Percentiles rank a stretch among this genome's conserved stretches.
phyloP scores from a whole-genome alignment of 75 land plant genomes.

The Isoetes taiwanensis region DNA sequence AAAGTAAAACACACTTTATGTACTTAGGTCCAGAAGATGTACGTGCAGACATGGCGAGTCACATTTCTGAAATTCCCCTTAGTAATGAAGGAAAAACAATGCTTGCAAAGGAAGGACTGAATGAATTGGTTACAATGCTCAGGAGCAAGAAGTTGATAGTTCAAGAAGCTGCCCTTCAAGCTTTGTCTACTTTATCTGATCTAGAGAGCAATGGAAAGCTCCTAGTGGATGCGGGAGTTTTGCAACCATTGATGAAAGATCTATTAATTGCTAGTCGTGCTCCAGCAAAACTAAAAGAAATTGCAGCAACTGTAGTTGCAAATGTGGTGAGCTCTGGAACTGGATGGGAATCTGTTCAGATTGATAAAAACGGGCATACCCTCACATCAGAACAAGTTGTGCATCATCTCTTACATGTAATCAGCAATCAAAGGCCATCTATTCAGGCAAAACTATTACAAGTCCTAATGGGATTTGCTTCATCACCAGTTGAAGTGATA shows the following conservation, averaged over 20 bases:
- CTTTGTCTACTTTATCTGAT: slow-evolving; percentile 36
- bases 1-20: too few species aligned
- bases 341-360: slow-evolving; percentile 22
- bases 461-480: slow-evolving; percentile 26
- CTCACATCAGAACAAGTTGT: slow-evolving; percentile 41
- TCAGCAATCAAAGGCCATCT: slow-evolving; percentile 38
- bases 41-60: slow-evolving; percentile 43
- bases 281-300: slow-evolving; percentile 26
- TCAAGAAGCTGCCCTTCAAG: slow-evolving; percentile 41
- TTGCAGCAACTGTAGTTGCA: slow-evolving; percentile 43
- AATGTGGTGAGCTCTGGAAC: slow-evolving; percentile 38
- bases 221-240: slow-evolving; percentile 41
- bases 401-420: slow-evolving; percentile 33
- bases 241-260: slow-evolving; percentile 45
- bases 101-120: slow-evolving; percentile 31
- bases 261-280: slow-evolving; percentile 31
- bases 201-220: slow-evolving; percentile 25
- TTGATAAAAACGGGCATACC: slow-evolving; percentile 32
- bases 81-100: slow-evolving; percentile 25
- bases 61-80: slow-evolving; percentile 35
- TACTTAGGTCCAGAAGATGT: slow-evolving; percentile 48
- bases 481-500: slow-evolving; percentile 13
- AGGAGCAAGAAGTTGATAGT: slow-evolving; percentile 17
- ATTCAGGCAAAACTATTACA: slow-evolving; percentile 23
- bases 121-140: slow-evolving; percentile 35